A percentile compares a stretch with the other conserved stretches of the same genome.
These are phyloP conservation scores for Solanum hybrid DNA, from an alignment of 305 asterid species.

Conservation along the genomic window DNA sequence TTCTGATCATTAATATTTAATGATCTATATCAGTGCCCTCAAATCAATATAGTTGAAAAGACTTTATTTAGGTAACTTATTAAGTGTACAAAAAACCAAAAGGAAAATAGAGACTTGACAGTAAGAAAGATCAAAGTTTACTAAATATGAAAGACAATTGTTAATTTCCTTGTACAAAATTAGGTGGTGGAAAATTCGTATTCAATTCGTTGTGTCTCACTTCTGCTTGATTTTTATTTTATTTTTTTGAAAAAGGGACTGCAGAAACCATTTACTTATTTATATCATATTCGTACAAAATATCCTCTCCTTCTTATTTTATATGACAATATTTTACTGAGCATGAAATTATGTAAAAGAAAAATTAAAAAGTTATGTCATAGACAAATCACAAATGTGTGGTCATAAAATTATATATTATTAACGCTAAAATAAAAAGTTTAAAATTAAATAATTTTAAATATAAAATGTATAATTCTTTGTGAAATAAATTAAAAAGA, in stretches of 20 bases:
- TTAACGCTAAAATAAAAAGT: no score
- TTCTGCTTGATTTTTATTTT: neutral
- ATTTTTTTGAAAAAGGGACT: neutral
- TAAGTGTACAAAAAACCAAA: neutral
- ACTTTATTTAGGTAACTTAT: neutral
- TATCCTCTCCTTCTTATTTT: neutral
- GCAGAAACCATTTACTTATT: neutral
- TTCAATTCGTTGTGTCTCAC: neutral
- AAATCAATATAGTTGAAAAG: neutral
- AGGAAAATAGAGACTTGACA: neutral
- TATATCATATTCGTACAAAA: no score
- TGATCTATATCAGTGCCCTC: neutral
- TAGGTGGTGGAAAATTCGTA: neutral
- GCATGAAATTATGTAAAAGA: no score
- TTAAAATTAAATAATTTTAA: no score
- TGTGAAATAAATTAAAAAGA: neutral
- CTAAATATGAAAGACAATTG: neutral
- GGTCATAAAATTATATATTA: neutral
- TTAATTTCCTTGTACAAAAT: neutral
- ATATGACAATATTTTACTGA: neutral
- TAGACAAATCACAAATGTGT: no score
- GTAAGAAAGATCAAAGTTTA: neutral
- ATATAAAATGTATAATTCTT: no score
- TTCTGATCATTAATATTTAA: neutral
- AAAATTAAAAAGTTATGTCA: neutral